Evolutionary conservation across 2,329 filamentous ascomycete genomes (phyloP).

Genomic region (Aspergillus floridensis): DNA sequence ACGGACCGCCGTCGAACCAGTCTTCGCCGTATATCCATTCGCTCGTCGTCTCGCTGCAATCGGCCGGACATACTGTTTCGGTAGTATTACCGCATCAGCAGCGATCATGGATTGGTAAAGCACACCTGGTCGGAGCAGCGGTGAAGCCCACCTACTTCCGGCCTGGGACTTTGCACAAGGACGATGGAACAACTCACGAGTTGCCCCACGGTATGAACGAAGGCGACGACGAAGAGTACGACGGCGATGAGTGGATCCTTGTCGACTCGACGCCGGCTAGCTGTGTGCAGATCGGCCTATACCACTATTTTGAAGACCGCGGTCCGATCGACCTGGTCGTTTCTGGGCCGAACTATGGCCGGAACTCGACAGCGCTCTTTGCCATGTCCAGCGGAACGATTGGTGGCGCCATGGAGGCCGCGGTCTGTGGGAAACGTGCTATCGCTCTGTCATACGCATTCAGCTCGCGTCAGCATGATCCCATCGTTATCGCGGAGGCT

Average conservation of each 20-base stretch:
- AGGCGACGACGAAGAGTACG: conserved; percentile 52
- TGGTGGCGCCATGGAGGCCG: conserved; percentile 73
- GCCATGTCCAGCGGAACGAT: conserved; percentile 74
- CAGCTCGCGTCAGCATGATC: conserved; percentile 79
- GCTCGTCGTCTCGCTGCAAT: conserved; percentile 67
- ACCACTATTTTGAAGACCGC: conserved; percentile 72
- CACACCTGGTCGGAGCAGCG: conserved; percentile 88
- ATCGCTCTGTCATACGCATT: conserved; percentile 91
- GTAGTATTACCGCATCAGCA: conserved; percentile 89
- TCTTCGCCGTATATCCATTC: conserved; percentile 79
- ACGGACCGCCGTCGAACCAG: conserved; percentile 73
- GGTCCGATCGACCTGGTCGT: conserved; percentile 74
- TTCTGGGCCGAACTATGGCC: conserved; percentile 77
- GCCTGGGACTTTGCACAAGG: conserved; percentile 58
- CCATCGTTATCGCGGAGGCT: conserved; percentile 73
- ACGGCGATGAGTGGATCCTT: conserved; percentile 74
- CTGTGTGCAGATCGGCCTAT: conserved; percentile 77
- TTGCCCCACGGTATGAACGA: conserved; percentile 51
- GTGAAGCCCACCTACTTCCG: conserved; percentile 83
- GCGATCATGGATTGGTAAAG: conserved; percentile 97
- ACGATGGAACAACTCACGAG: conserved; percentile 66
- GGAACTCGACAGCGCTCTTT: conserved; percentile 78
- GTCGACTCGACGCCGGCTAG: conserved; percentile 78
- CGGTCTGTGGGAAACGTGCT: conserved; percentile 65
- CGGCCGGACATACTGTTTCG: conserved; percentile 79